Evolutionary conservation across 2,329 filamentous ascomycete species (phyloP), one percentile per base, ranked within the genome.

Genomic region (Xylariales sp.): DNA sequence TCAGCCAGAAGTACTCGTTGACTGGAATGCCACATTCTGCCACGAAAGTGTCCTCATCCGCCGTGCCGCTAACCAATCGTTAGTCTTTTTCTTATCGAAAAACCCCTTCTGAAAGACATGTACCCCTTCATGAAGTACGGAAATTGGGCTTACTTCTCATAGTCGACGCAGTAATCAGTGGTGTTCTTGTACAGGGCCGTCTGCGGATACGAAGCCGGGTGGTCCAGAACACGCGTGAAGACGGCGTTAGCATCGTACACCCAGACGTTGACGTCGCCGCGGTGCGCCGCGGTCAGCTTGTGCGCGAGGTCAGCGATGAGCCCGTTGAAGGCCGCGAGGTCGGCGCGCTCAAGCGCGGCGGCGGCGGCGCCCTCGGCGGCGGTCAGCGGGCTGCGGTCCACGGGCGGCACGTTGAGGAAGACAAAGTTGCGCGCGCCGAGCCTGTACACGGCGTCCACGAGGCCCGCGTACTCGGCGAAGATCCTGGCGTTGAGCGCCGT

Each of bases 1-100:
- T 82, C 20, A 82, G 60, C 79, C 78, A 83, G 48, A 83, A 72
- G 52, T 82, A 83, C 57, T 82, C 60, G 50, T 82, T 74, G 3
- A 81, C 76, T 0, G 74, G 61, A 30, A 76, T 55, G 2, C 63
- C 62, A 52, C 79, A 83, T 33, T 61, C 65, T 5, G 62, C 49
- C 33, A 56, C 56, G 23, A 66, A 54, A 4, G 62, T 67, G 36
- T 71, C 56, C 25, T 52, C 50, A 2, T 57, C 53, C 3, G 65
- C 61, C 0, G 70, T 74, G 6, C 70, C 69, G 48, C 69, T 74
- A 38, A 13, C 25, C 5, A 29, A 21, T 15, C 23, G 40, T 53
- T 40, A 49, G 45, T n/a, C 21, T 32, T 28, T 11, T n/a, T 38
- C 39, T 12, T 17, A 21, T 17, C 7, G n/a, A 16, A 14, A 32